Evolutionary conservation across 495 filamentous ascomycete genomes (phyloP), one percentile per base, ranked within the genome.

Genomic region (Penicillium riverlandense): DNA sequence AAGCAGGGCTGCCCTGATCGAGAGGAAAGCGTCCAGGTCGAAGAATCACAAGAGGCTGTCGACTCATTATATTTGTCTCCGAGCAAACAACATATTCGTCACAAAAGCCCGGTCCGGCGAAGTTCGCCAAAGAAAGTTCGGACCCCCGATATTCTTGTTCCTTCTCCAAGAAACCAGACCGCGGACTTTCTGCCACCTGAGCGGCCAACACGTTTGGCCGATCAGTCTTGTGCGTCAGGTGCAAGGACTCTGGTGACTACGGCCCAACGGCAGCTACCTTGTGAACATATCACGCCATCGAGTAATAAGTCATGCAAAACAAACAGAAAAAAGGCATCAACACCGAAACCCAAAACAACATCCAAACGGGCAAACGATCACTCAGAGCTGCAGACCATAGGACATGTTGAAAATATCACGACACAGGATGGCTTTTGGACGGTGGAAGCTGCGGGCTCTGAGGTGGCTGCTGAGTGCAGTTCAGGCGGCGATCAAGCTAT

Each of bases 381-480:
- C 41, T 11, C 35, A 11, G 39, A 49, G 3, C 31, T 32, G 8
- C 49, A 43, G 37, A 47, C 43, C n/a, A 35, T 15, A 2, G 49
- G 46, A 0, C 44, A 70, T 35, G n/a, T 62, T 11, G 63, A 66
- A 37, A 63, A 55, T 16, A 43, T 70, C 36, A 55, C 45, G 32
- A 43, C 50, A 9, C 46, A 38, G 27, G 44, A 59, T 41, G 68
- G 68, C 7, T 68, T 62, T 39, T 71, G 68, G 68, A 53, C 45
- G 0, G 41, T 61, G 28, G 62, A 66, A 6, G 40, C 39, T 4
- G 10, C 34, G 39, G 46, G 39, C 37, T 29, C 42, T 13, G 35
- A 47, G 14, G 36, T 27, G n/a, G 36, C 1, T 34, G 36, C 44
- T 31, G 22, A 33, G 6, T 30, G 14, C 22, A 27, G 33, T n/a